Evolutionary conservation across 2,329 filamentous ascomycete species (phyloP), one percentile per base, ranked within the genome.

Genomic region (Amesomyces nigricolor): DNA sequence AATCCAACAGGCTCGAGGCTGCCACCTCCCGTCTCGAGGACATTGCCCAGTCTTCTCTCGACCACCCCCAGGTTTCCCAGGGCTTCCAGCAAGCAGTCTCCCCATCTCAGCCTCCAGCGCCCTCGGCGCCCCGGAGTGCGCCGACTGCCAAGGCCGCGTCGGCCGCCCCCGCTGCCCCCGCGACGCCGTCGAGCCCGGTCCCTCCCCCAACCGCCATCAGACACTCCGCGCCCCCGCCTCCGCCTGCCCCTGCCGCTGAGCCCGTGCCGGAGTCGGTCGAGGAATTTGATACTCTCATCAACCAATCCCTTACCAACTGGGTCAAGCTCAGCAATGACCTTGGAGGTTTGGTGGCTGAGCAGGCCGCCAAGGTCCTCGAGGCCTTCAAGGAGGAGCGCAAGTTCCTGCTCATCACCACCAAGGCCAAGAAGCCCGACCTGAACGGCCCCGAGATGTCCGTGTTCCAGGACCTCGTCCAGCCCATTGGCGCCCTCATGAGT

Each of bases 1-100:
- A 43, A 14, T 37, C 37, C 47, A n/a, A 22, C 70, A 99, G 94
- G 75, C 88, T 99, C 65, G 94, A 99, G 80, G 94, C 94, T 71
- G 94, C 94, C 39, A 99, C 94, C 51, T 94, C 91, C 61, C 86
- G 94, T 57, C 83, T 99, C 54, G 94, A 99, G 76, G 94, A 99
- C 71, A 96, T 99, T 67, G 92, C 94, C 45, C 85, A 88, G 62
- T 87, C 89, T 14, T 83, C 80, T 53, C 75, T 82, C 63, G 85
- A 87, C 63, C 71, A 80, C 2, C 78, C 78, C 53, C 79, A 74
- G 66, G 76, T 75, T 60, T 74, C 74, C 40, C 72, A 78, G 59
- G 70, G 74, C 30, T 71, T 76, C 37, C 71, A 73, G 47, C 71
- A 72, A 55, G 67, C 73, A 47, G 63, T 72, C 51, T 65, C 71